Conservation (phyloP, 228 moss, liverwort and hornwort genomes). For the Sphagnum fallax region DNA sequence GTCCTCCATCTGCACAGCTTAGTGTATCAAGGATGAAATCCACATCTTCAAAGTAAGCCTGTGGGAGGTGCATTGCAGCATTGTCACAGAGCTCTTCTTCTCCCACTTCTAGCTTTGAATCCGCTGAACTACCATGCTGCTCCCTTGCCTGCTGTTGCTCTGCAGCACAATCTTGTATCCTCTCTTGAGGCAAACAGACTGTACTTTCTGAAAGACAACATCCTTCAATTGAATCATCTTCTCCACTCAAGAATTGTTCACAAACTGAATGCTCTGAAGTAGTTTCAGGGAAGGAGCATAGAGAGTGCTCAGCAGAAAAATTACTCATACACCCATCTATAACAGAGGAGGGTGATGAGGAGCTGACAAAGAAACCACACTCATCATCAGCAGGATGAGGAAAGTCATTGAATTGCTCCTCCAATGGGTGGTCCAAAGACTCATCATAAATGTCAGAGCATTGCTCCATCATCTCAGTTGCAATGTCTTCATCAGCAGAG, state of each 20-base stretch:
- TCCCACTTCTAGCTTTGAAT: no score
- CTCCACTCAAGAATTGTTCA: no score
- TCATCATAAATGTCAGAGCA: no score
- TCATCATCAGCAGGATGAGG: slow-evolving; percentile 4
- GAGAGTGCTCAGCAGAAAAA: slow-evolving; percentile 13
- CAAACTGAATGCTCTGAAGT: background rate
- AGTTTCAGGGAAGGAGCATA: slow-evolving; percentile 14
- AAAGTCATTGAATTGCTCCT: no score
- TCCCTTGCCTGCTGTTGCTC: background rate
- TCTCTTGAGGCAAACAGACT: background rate
- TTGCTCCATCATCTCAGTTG: no score
- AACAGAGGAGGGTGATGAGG: slow-evolving; percentile 28
- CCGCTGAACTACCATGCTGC: no score
- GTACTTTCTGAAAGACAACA: slow-evolving; percentile 1
- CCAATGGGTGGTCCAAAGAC: no score
- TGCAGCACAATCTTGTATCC: background rate
- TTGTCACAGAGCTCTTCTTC: no score
- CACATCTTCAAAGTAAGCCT: slow-evolving; percentile 21
- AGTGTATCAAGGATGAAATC: slow-evolving; percentile 63
- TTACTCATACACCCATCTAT: slow-evolving; percentile 20
- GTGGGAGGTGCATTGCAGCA: slow-evolving; percentile 12
- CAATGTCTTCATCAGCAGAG: no score
- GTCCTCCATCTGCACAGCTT: slow-evolving; percentile 3
- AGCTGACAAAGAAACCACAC: slow-evolving; percentile 27
- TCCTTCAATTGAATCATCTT: no score